Conservation (phyloP, 441 rosid genomes). For the Croton laevigatus region DNA sequence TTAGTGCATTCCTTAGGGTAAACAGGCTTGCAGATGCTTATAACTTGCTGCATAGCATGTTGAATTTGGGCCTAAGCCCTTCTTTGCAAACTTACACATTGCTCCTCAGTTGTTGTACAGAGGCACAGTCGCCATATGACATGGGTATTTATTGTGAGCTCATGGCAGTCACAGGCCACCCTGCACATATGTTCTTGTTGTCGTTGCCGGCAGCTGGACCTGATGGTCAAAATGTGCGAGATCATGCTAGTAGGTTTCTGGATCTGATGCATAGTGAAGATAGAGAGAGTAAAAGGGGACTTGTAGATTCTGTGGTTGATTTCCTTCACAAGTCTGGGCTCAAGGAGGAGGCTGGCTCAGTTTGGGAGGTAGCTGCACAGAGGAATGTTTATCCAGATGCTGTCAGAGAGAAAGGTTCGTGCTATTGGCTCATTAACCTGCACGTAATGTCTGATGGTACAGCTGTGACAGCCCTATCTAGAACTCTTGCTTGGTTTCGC, state of each 20-base stretch:
- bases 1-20: slow-evolving; percentile 79
- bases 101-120: slow-evolving; percentile 84
- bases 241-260: slow-evolving; percentile 67
- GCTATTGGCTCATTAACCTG: slow-evolving; percentile 89
- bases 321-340: slow-evolving; percentile 90
- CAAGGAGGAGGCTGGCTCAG: slow-evolving; percentile 88
- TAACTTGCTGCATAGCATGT: slow-evolving; percentile 66
- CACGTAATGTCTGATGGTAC: slow-evolving; percentile 98
- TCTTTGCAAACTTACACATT: slow-evolving; percentile 82
- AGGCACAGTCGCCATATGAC: slow-evolving; percentile 61
- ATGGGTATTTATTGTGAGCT: slow-evolving; percentile 71
- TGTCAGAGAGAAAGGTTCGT: slow-evolving; percentile 65
- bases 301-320: slow-evolving; percentile 81
- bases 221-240: slow-evolving; percentile 80
- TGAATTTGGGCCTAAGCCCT: slow-evolving; percentile 59
- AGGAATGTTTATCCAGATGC: slow-evolving; percentile 86
- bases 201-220: slow-evolving; percentile 80
- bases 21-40: slow-evolving; percentile 65
- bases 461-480: slow-evolving; percentile 69
- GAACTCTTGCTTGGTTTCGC: slow-evolving; percentile 88
- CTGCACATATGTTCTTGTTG: slow-evolving; percentile 71
- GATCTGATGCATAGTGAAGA: slow-evolving; percentile 89
- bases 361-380: slow-evolving; percentile 85
- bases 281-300: slow-evolving; percentile 93
- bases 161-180: slow-evolving; percentile 77